phyloP scores from a whole-genome alignment of 2,329 filamentous ascomycete species.

The Mycogone perniciosa region DNA sequence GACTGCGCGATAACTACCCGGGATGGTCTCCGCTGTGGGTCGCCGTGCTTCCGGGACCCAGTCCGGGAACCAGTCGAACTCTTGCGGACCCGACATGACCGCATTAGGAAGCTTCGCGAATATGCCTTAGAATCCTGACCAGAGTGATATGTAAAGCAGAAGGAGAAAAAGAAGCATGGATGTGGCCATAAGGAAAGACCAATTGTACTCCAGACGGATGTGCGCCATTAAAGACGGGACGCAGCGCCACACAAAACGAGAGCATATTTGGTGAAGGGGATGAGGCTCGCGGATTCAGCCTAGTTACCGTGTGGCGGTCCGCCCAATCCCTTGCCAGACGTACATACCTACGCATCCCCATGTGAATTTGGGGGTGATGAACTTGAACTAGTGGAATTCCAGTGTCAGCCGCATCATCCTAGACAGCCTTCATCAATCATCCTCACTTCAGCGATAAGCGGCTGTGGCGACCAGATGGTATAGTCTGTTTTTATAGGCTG shows the following conservation, averaged over 20 bases:
- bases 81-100: background rate
- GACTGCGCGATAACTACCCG: background rate
- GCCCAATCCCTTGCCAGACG: background rate
- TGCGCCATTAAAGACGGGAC: background rate
- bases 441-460: too few relatives aligned
- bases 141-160: too few relatives aligned
- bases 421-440: too few relatives aligned
- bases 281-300: background rate
- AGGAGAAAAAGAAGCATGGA: background rate
- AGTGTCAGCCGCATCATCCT: too few relatives aligned
- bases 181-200: background rate
- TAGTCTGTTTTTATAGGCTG: too few relatives aligned
- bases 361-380: too few relatives aligned
- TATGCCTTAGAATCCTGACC: background rate
- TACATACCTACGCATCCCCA: background rate
- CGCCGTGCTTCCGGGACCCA: conserved; percentile 7
- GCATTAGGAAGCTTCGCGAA: too few relatives aligned
- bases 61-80: conserved; percentile 16
- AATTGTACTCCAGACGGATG: background rate
- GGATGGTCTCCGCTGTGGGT: background rate
- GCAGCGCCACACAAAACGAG: background rate
- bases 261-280: background rate
- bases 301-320: background rate
- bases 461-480: too few relatives aligned
- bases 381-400: too few relatives aligned